Evolutionary conservation across 2,329 filamentous ascomycete species (phyloP), one percentile per base, ranked within the genome.

Genomic region (Colletotrichum liaoningense): DNA sequence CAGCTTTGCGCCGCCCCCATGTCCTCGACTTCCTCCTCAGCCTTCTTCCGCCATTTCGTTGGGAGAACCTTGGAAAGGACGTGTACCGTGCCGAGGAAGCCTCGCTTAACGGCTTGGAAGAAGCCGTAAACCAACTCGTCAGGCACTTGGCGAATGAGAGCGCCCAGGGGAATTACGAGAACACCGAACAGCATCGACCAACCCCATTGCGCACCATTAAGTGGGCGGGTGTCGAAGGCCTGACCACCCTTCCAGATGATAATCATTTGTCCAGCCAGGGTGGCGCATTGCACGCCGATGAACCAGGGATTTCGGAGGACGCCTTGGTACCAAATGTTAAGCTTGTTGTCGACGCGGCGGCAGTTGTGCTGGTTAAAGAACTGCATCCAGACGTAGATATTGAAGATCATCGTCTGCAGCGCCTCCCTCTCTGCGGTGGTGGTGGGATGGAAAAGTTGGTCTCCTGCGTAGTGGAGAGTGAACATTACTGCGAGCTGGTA

Each of bases 381-480:
- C 77, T 96, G 94, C 93, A 96, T 95, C 93, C 93, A 95, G 57
- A 95, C 93, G 77, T 95, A 96, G 0, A 93, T 93, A 82, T 96
- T 97, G 86, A 96, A 95, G 9, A 96, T 91, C 22, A 96, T 86
- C 0, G 93, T 94, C 70, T 90, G 83, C 64, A 93, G 83, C 67
- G 89, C 82, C 11, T 59, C 67, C 1, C 49, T 22, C 11, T 76
- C 72, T 1, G 60, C 49, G 1, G 60, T 12, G 12, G 52, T 68
- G 33, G 38, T 59, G 5, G 74, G 70, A 12, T 68, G 38, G 26
- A 90, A 82, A 71, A 90, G 86, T 72, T 87, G 88, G 71, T 86
- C 82, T 49, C 89, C 88, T 2, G 87, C 87, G 75, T 89, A 89
- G 74, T 90, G 89, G 63, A 95, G 86, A 68, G 92, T 87, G 73